These are phyloP conservation scores for Nadsonia commutata DNA, from an alignment of 1,139 yeast genomes.

Conservation along the genomic window DNA sequence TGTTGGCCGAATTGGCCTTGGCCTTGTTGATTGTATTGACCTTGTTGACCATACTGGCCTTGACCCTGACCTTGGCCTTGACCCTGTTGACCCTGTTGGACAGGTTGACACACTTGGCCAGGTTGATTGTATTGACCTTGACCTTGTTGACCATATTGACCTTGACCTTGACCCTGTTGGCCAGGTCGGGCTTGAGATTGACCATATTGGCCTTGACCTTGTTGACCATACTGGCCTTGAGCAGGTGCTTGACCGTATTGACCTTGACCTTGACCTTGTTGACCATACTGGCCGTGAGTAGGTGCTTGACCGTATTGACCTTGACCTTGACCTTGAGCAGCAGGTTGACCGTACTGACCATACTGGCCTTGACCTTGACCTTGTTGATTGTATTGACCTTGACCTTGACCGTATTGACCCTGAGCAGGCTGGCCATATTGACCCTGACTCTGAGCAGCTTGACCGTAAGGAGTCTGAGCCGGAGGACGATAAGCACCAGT, in stretches of 20 bases:
- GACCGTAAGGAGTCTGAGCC: background rate
- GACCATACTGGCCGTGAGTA: slow-evolving; percentile 6
- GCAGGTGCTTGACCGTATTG: slow-evolving; percentile 6
- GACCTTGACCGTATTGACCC: slow-evolving; percentile 6
- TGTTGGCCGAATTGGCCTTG: background rate
- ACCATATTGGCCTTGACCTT: slow-evolving; percentile 6
- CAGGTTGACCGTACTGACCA: slow-evolving; percentile 2
- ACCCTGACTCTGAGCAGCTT: slow-evolving; percentile 3
- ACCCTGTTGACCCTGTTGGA: slow-evolving; percentile 5
- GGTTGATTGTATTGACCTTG: slow-evolving; percentile 9
- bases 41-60: background rate
- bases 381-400: background rate
- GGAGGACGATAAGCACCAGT: slow-evolving; percentile 1
- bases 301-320: slow-evolving; percentile 6
- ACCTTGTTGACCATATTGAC: slow-evolving; percentile 7
- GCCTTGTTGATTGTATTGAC: background rate
- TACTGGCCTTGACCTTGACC: background rate
- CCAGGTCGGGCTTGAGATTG: background rate
- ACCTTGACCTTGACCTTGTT: slow-evolving; percentile 5
- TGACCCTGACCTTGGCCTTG: too few relatives aligned
- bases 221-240: slow-evolving; percentile 6
- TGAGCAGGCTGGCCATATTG: slow-evolving; percentile 9
- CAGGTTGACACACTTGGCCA: slow-evolving; percentile 2
- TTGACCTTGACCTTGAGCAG: slow-evolving; percentile 6
- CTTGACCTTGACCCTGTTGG: background rate